Conservation (phyloP, 1,139 yeast species). For the Entelexis sorbosivorans region DNA sequence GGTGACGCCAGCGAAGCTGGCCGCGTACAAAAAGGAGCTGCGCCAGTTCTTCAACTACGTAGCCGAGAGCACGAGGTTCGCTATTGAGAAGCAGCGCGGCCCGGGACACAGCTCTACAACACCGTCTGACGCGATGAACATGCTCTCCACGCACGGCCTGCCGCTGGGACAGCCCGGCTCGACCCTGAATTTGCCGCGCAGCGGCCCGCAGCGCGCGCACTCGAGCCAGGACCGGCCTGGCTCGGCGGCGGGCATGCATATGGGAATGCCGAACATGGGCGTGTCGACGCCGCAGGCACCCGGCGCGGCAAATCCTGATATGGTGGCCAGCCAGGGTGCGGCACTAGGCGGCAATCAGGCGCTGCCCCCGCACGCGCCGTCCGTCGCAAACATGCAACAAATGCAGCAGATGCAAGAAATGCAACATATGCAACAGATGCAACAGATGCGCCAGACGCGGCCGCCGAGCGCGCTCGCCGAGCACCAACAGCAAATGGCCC, state of each 20-base stretch:
- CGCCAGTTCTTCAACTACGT: conserved; percentile 67
- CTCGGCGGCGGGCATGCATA: conserved; percentile 16
- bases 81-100: conserved; percentile 12
- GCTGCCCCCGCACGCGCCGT: not conserved
- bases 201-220: not conserved
- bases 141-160: conserved; percentile 3
- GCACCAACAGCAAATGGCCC: not conserved
- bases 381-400: not conserved
- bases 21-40: conserved; percentile 58
- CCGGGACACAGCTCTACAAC: not conserved
- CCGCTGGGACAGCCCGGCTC: not conserved
- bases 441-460: not conserved
- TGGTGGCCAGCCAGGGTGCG: not conserved
- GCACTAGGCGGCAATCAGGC: not conserved
- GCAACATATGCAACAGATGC: not conserved
- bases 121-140: not conserved
- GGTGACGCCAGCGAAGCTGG: conserved; percentile 58
- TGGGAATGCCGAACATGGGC: not conserved
- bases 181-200: not conserved
- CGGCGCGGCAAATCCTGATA: not conserved
- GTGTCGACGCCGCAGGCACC: not conserved
- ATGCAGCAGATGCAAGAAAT: not conserved
- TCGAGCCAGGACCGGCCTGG: conserved; percentile 13
- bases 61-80: conserved; percentile 32
- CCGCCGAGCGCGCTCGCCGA: not conserved